These are phyloP conservation scores for Nematocida ausubeli DNA, from an alignment of 371 early-diverging fungal species.

Conservation along the genomic window DNA sequence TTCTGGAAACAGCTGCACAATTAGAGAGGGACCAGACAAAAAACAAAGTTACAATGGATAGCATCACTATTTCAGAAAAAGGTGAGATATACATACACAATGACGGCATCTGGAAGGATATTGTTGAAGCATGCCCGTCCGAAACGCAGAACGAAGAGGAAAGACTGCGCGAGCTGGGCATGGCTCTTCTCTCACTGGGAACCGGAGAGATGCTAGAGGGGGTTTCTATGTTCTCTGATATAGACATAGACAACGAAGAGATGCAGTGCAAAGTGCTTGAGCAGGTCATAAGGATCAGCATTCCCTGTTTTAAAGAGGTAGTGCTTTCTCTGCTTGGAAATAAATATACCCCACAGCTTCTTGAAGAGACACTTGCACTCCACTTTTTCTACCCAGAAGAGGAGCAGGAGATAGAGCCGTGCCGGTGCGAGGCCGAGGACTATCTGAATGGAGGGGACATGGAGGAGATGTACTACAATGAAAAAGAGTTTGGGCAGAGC, in stretches of 20 bases:
- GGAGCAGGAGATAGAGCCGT: constrained; percentile 66
- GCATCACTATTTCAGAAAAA: background rate
- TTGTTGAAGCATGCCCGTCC: background rate
- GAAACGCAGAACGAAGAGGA: constrained; percentile 18
- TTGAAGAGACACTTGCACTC: constrained; percentile 74
- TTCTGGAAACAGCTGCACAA: background rate
- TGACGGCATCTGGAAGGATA: constrained; percentile 35
- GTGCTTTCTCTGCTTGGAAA: constrained; percentile 74
- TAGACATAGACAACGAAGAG: constrained; percentile 77
- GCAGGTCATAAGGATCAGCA: constrained; percentile 71
- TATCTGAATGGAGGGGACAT: background rate
- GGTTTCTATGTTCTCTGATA: constrained; percentile 79
- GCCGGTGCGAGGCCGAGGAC: constrained; percentile 12
- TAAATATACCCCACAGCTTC: constrained; percentile 73
- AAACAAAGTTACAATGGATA: background rate
- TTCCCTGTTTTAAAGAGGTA: constrained; percentile 73
- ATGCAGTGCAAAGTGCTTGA: constrained; percentile 78
- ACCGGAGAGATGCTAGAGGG: constrained; percentile 83
- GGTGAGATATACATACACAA: constrained; percentile 34
- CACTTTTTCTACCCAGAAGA: constrained; percentile 74
- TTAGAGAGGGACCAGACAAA: background rate
- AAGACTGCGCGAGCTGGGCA: background rate
- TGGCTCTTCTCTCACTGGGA: constrained; percentile 68
- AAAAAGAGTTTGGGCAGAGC: background rate
- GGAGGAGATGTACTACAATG: constrained; percentile 19